Conservation (phyloP, 768 basidiomycete genomes). For the Boletus patriciae region DNA sequence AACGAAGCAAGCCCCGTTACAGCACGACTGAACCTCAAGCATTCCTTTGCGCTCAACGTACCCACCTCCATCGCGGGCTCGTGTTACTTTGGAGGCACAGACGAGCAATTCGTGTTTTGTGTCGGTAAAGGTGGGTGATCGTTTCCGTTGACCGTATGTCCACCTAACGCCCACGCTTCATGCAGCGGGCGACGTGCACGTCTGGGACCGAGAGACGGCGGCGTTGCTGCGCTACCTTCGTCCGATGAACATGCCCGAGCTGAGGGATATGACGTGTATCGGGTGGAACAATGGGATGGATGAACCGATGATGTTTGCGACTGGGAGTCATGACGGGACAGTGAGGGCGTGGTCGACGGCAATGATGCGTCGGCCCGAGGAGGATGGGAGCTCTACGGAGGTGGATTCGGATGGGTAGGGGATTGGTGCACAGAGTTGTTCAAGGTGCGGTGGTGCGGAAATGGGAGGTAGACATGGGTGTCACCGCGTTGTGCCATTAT, state of each 20-base stretch:
- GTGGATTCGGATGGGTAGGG: slow-evolving; percentile 20
- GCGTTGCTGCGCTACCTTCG: slow-evolving; percentile 67
- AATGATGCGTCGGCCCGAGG: neutral
- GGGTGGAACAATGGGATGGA: slow-evolving; percentile 74
- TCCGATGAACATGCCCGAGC: slow-evolving; percentile 47
- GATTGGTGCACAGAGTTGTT: neutral
- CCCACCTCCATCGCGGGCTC: slow-evolving; percentile 73
- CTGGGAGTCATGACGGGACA: slow-evolving; percentile 75
- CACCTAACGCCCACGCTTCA: too few relatives aligned
- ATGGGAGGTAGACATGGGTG: neutral
- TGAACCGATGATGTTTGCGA: slow-evolving; percentile 54
- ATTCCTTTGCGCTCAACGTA: slow-evolving; percentile 65
- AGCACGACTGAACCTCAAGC: slow-evolving; percentile 43
- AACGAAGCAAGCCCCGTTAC: slow-evolving; percentile 19
- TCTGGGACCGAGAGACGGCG: slow-evolving; percentile 83
- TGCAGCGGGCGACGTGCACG: slow-evolving; percentile 77
- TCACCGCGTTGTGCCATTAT: neutral
- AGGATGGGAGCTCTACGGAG: slow-evolving; percentile 19
- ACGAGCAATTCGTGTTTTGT: slow-evolving; percentile 77
- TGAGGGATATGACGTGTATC: slow-evolving; percentile 70
- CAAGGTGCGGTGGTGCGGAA: neutral
- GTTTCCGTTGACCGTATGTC: neutral
- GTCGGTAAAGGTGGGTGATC: slow-evolving; percentile 63
- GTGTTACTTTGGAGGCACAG: slow-evolving; percentile 76
- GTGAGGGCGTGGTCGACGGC: slow-evolving; percentile 71